Evolutionary conservation across 345 rosid genomes (phyloP).

Genomic region (Jatropha curcas): DNA sequence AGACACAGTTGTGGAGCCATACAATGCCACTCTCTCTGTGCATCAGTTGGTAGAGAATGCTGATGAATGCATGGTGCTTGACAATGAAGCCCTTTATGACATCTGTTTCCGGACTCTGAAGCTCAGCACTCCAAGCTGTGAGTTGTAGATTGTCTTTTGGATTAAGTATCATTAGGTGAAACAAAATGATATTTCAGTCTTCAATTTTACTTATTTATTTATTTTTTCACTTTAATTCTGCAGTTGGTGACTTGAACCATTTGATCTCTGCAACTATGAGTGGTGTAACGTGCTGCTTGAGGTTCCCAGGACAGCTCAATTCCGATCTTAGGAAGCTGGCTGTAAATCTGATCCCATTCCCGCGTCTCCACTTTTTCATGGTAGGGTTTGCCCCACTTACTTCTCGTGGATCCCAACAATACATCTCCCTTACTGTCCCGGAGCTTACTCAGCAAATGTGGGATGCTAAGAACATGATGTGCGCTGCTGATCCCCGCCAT

Average conservation of each 20-base stretch:
- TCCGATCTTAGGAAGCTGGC: slow-evolving; percentile 93
- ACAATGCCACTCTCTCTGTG: slow-evolving; percentile 95
- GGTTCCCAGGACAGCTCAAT: slow-evolving; percentile 98
- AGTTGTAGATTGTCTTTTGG: slow-evolving; percentile 25
- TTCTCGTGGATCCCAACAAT: slow-evolving; percentile 53
- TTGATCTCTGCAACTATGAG: slow-evolving; percentile 96
- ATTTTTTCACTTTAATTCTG: slow-evolving; percentile 19
- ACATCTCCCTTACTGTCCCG: slow-evolving; percentile 54
- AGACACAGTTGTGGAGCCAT: slow-evolving; percentile 98
- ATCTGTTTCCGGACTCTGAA: slow-evolving; percentile 97
- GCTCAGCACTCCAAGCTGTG: slow-evolving; percentile 98
- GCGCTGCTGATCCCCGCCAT: slow-evolving; percentile 96
- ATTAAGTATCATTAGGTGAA: background rate
- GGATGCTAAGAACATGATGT: slow-evolving; percentile 99
- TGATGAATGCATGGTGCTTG: slow-evolving; percentile 97
- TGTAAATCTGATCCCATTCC: slow-evolving; percentile 93
- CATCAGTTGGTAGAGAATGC: slow-evolving; percentile 96
- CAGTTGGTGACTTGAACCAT: slow-evolving; percentile 98
- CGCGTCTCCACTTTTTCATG: slow-evolving; percentile 99
- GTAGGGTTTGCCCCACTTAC: slow-evolving; percentile 82
- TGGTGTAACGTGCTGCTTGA: slow-evolving; percentile 92
- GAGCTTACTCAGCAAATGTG: slow-evolving; percentile 78
- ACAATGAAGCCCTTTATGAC: slow-evolving; percentile 96
- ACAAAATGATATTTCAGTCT: background rate
- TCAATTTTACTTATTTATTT: slow-evolving; percentile 4